Conservation (phyloP, 164 flowering plant genomes). For the Vitis rotundifolia region DNA sequence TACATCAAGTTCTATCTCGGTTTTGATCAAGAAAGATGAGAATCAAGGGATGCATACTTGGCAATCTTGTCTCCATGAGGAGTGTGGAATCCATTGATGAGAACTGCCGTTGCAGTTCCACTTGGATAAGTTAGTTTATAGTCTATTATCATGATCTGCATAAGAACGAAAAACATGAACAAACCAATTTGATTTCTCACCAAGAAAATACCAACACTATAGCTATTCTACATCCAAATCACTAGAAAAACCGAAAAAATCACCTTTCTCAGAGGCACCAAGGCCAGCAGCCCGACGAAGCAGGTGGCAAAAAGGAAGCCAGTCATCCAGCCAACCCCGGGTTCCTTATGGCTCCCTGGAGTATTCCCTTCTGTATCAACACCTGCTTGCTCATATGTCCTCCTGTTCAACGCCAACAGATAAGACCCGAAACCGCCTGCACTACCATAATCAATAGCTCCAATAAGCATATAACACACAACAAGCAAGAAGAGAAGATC, state of each 20-base stretch:
- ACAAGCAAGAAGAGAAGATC: no score
- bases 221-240: not conserved
- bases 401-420: slow-evolving; percentile 54
- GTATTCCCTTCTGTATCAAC: slow-evolving; percentile 55
- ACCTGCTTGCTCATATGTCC: slow-evolving; percentile 59
- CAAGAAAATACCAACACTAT: not conserved
- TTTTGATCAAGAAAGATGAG: not conserved
- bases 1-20: not conserved
- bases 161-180: not conserved
- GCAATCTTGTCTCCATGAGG: slow-evolving; percentile 53
- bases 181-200: not conserved
- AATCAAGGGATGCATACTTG: slow-evolving; percentile 30
- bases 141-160: slow-evolving; percentile 69
- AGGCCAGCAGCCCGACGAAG: slow-evolving; percentile 64
- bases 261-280: slow-evolving; percentile 76
- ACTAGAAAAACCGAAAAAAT: not conserved
- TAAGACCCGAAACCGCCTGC: slow-evolving; percentile 64
- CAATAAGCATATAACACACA: no score
- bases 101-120: slow-evolving; percentile 70
- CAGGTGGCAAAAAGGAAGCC: slow-evolving; percentile 53
- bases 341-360: slow-evolving; percentile 54
- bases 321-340: slow-evolving; percentile 64
- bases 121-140: slow-evolving; percentile 62
- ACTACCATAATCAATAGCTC: not conserved
- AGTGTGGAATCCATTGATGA: slow-evolving; percentile 71